phyloP scores from a whole-genome alignment of 2,329 filamentous ascomycete genomes.

The Escovopsis sp. region DNA sequence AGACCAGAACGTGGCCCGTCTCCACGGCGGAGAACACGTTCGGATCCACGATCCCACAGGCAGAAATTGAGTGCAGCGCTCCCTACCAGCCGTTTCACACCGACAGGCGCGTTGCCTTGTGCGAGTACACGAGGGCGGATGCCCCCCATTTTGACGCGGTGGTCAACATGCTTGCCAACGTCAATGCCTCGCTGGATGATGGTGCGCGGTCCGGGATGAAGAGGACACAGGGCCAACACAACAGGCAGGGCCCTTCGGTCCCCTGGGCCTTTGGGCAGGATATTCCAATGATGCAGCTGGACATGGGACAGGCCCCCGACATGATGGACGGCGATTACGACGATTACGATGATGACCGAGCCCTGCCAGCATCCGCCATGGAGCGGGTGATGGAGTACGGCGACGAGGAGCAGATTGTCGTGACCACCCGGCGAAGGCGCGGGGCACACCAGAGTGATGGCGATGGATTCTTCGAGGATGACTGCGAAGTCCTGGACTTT shows the following conservation, averaged over 20 bases:
- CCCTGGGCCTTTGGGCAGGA: constrained; percentile 48
- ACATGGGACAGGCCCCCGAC: constrained; percentile 29
- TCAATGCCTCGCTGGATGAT: constrained; percentile 27
- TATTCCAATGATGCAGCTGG: constrained; percentile 35
- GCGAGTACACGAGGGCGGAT: constrained; percentile 37
- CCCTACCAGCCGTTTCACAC: constrained; percentile 95
- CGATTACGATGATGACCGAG: constrained; percentile 39
- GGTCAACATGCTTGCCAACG: constrained; percentile 26
- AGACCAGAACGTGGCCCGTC: constrained; percentile 21
- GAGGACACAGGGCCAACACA: constrained; percentile 12
- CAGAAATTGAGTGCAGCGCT: constrained; percentile 89
- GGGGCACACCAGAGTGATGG: constrained; percentile 41
- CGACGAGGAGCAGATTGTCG: constrained; percentile 63
- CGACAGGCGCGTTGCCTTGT: constrained; percentile 68
- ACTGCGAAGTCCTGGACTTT: constrained; percentile 84
- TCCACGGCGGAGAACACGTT: constrained; percentile 27
- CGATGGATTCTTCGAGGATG: constrained; percentile 80
- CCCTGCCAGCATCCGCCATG: constrained; percentile 48
- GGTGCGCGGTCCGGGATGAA: constrained; percentile 20
- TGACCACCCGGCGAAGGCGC: constrained; percentile 61
- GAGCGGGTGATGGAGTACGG: constrained; percentile 46
- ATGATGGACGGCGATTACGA: constrained; percentile 38
- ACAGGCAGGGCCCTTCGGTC: not conserved
- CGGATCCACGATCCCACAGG: constrained; percentile 54
- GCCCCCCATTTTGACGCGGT: constrained; percentile 21